These are phyloP conservation scores for Powellomyces hirtus DNA, from an alignment of 192 early-diverging fungal genomes.

Conservation along the genomic window DNA sequence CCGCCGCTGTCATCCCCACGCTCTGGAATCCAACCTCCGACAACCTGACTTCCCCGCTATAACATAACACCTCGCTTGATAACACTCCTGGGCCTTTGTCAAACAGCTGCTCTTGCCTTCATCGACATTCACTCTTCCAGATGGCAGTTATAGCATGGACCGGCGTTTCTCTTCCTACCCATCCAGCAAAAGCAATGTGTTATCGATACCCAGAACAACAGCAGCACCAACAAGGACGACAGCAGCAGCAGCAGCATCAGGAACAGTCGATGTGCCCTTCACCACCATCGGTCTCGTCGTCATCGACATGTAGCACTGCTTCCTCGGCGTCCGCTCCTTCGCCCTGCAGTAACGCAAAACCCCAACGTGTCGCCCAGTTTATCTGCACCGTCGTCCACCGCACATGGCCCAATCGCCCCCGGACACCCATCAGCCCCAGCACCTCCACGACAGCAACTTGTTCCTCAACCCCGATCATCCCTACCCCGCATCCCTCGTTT, in stretches of 20 bases:
- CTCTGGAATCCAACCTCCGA: no score
- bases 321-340: not conserved
- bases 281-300: no score
- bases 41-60: no score
- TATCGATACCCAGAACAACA: not conserved
- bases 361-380: not conserved
- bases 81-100: no score
- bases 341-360: not conserved
- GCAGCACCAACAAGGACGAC: not conserved
- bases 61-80: no score
- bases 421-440: not conserved
- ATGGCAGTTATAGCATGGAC: no score
- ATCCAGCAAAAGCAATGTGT: no score
- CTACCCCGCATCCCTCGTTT: slow-evolving; percentile 18
- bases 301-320: not conserved
- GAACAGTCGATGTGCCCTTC: no score
- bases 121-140: no score
- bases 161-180: no score
- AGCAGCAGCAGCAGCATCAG: not conserved
- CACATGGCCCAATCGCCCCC: not conserved
- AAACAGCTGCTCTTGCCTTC: no score
- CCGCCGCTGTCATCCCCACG: no score
- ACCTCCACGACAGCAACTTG: not conserved
- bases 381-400: not conserved
- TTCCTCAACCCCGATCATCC: not conserved